A percentile compares a stretch with the other conserved stretches of the same genome.
Conservation (phyloP, 1,284 basidiomycete species). For the Leccinum cinnamomeum region DNA sequence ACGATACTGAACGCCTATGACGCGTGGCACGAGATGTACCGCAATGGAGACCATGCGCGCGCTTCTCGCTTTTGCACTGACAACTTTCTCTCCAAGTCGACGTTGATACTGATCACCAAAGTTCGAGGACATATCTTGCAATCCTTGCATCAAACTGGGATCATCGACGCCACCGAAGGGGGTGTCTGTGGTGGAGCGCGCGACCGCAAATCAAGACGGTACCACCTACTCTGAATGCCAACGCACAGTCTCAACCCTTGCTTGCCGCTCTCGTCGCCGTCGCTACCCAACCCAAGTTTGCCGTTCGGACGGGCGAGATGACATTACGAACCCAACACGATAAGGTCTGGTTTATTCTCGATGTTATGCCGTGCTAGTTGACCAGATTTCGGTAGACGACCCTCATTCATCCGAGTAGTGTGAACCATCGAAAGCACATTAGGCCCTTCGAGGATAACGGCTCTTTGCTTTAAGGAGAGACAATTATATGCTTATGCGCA, state of each 20-base stretch:
- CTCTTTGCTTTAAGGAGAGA: conserved; percentile 48
- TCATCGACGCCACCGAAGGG: conserved; percentile 76
- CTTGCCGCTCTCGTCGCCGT: conserved; percentile 85
- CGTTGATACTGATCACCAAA: conserved; percentile 81
- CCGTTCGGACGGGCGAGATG: conserved; percentile 75
- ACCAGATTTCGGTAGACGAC: conserved; percentile 45
- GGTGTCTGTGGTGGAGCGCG: conserved; percentile 38
- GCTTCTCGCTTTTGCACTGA: conserved; percentile 82
- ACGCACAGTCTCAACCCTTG: conserved; percentile 78
- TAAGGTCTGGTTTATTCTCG: conserved; percentile 57
- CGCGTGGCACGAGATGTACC: conserved; percentile 76
- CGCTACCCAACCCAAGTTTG: conserved; percentile 93
- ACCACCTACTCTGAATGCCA: conserved; percentile 71
- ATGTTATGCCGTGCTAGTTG: conserved; percentile 12
- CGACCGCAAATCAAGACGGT: conserved; percentile 41
- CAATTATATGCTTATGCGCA: conserved; percentile 86
- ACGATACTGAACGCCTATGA: conserved; percentile 84
- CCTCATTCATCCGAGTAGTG: conserved; percentile 84
- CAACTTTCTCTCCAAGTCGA: conserved; percentile 89
- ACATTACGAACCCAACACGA: conserved; percentile 81
- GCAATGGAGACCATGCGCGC: conserved; percentile 55
- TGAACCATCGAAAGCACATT: conserved; percentile 73
- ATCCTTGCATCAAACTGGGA: conserved; percentile 78
- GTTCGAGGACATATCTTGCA: conserved; percentile 78
- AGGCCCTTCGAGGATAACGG: conserved; percentile 46